These are phyloP conservation scores for Neurospora sp. DNA, from an alignment of 495 filamentous ascomycete species.

Conservation along the genomic window DNA sequence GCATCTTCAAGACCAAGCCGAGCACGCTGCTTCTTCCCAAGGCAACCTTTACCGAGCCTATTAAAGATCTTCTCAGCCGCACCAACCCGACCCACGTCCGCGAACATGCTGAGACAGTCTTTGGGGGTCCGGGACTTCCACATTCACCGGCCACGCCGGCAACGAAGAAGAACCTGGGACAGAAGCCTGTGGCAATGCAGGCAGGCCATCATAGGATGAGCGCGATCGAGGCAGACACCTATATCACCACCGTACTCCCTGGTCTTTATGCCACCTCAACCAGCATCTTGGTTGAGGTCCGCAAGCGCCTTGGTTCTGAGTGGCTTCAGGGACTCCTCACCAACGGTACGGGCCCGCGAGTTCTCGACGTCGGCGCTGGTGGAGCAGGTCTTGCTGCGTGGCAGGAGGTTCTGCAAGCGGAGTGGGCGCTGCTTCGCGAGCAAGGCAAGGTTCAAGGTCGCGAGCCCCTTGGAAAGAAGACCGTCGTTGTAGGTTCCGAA, in stretches of 20 bases:
- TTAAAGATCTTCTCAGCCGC: slow-evolving; percentile 52
- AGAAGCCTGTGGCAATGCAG: slow-evolving; percentile 59
- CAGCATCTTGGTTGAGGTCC: slow-evolving; percentile 69
- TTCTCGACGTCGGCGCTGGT: slow-evolving; percentile 78
- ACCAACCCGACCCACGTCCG: slow-evolving; percentile 62
- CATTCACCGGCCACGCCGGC: slow-evolving; percentile 45
- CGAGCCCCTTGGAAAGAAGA: slow-evolving; percentile 38
- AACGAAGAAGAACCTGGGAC: slow-evolving; percentile 36
- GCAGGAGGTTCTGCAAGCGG: slow-evolving; percentile 69
- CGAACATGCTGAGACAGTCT: slow-evolving; percentile 53
- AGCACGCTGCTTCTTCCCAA: slow-evolving; percentile 62
- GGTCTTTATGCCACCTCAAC: slow-evolving; percentile 65
- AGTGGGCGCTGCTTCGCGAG: slow-evolving; percentile 59
- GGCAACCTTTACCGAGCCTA: slow-evolving; percentile 53
- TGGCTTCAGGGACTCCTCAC: slow-evolving; percentile 65
- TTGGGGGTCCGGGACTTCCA: slow-evolving; percentile 68
- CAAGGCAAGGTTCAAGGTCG: slow-evolving; percentile 25
- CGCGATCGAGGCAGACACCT: slow-evolving; percentile 82
- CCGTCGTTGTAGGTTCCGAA: slow-evolving; percentile 39
- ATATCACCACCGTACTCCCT: slow-evolving; percentile 67
- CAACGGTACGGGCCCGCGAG: slow-evolving; percentile 54
- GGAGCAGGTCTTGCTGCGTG: slow-evolving; percentile 80
- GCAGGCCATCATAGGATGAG: slow-evolving; percentile 63
- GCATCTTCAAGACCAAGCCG: slow-evolving; percentile 56
- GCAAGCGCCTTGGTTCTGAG: slow-evolving; percentile 68